Conservation (phyloP, 2,329 filamentous ascomycete species). For the Podosphaera leucotricha region DNA sequence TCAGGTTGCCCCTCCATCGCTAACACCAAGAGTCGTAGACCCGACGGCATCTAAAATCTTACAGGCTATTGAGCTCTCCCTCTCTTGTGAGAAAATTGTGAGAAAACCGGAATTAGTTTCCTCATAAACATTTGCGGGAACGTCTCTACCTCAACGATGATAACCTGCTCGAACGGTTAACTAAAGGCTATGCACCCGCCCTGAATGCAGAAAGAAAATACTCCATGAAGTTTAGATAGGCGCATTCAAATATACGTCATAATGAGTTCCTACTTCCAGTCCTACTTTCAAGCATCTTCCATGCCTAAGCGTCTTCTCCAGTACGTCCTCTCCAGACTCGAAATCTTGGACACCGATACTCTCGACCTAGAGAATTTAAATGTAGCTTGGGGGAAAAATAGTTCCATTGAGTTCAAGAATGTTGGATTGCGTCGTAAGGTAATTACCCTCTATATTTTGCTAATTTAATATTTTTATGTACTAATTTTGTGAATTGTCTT, state of each 20-base stretch:
- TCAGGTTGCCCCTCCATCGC: no score
- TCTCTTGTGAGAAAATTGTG: no score
- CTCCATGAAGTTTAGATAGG: no score
- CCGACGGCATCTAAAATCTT: no score
- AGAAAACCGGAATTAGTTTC: no score
- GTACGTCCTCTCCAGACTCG: conserved; percentile 62
- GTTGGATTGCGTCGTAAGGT: conserved; percentile 62
- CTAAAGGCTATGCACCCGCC: no score
- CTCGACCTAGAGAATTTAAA: conserved; percentile 72
- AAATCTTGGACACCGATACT: conserved; percentile 69
- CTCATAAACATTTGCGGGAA: no score
- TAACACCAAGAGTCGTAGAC: no score
- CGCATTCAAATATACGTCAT: neutral
- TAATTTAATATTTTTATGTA: neutral
- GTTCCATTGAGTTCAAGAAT: conserved; percentile 66
- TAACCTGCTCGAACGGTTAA: no score
- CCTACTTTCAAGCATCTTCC: conserved; percentile 23
- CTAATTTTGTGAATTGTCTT: conserved; percentile 5
- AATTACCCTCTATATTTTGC: conserved; percentile 6
- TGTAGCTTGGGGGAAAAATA: conserved; percentile 59
- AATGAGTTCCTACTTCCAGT: conserved; percentile 17
- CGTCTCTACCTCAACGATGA: no score
- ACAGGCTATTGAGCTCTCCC: no score
- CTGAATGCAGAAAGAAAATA: no score
- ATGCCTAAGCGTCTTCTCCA: conserved; percentile 78